These are phyloP conservation scores for Trifolium subterraneum DNA, from an alignment of 306 rosid species.

Conservation along the genomic window DNA sequence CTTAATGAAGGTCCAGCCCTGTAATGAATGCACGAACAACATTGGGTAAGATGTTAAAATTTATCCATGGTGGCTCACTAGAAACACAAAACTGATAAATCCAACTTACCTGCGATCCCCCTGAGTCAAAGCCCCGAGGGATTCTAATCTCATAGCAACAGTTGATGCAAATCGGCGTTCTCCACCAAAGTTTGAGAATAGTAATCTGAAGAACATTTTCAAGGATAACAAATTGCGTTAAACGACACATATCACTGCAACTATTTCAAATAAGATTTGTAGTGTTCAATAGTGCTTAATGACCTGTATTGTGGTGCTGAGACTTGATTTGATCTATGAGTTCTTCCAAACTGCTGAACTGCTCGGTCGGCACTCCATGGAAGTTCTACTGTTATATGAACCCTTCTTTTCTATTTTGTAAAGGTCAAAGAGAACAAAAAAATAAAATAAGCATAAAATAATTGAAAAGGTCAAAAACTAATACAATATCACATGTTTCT, in stretches of 20 bases:
- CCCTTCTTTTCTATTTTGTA: constrained; percentile 74
- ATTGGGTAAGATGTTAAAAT: constrained; percentile 35
- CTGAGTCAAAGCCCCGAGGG: no score
- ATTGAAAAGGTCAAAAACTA: no score
- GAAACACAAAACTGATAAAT: constrained; percentile 34
- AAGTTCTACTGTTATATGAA: constrained; percentile 84
- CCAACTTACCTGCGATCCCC: constrained; percentile 30
- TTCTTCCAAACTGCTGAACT: constrained; percentile 42
- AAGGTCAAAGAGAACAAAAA: constrained; percentile 23
- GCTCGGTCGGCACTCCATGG: constrained; percentile 98
- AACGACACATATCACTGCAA: neutral
- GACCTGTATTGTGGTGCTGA: constrained; percentile 96
- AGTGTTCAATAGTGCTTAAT: constrained; percentile 18
- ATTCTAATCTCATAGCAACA: no score
- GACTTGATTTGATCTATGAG: constrained; percentile 35
- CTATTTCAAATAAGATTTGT: constrained; percentile 29
- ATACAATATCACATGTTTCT: no score
- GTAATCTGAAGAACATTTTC: constrained; percentile 62
- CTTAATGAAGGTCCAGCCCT: constrained; percentile 94
- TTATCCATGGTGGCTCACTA: constrained; percentile 14
- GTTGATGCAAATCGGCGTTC: no score
- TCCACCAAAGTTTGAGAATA: constrained; percentile 66
- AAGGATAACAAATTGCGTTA: constrained; percentile 13
- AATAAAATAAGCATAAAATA: constrained; percentile 23
- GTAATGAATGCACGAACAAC: constrained; percentile 44